Conservation (phyloP, 2,329 filamentous ascomycete genomes). For the Apiospora sp. region DNA sequence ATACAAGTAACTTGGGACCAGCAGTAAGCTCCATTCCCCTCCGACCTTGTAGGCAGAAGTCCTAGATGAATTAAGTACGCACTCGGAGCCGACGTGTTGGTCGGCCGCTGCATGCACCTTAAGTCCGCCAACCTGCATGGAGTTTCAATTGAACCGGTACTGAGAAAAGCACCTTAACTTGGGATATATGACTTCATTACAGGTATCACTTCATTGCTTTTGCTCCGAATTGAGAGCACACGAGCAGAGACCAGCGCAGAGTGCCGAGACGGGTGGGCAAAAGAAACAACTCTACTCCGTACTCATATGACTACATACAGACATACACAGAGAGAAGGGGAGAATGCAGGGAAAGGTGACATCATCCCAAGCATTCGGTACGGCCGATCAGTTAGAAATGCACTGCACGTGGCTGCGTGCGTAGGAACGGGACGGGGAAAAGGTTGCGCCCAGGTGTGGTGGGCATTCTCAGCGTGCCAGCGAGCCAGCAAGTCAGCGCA, state of each 20-base stretch:
- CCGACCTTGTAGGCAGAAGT: too few species aligned
- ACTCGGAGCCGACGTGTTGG: not conserved
- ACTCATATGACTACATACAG: too few species aligned
- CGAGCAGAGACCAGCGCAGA: too few species aligned
- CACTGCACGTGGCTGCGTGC: not conserved
- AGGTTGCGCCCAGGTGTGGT: not conserved
- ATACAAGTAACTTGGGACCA: too few species aligned
- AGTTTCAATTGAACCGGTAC: not conserved
- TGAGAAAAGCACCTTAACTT: not conserved
- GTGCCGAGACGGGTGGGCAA: not conserved
- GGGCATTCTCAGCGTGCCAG: not conserved
- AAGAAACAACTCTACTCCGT: not conserved
- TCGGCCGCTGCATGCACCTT: not conserved
- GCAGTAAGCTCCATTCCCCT: not conserved
- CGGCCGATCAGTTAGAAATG: not conserved
- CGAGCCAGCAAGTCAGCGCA: not conserved
- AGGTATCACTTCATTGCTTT: not conserved
- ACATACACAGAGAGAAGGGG: not conserved
- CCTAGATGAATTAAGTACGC: not conserved
- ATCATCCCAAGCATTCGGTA: not conserved
- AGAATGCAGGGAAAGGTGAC: not conserved
- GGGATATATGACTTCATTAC: not conserved
- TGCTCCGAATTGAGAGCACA: not conserved
- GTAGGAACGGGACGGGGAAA: not conserved
- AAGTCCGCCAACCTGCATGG: not conserved